These are phyloP conservation scores for Boletus coccyginus DNA, from an alignment of 768 basidiomycete species.

Conservation along the genomic window DNA sequence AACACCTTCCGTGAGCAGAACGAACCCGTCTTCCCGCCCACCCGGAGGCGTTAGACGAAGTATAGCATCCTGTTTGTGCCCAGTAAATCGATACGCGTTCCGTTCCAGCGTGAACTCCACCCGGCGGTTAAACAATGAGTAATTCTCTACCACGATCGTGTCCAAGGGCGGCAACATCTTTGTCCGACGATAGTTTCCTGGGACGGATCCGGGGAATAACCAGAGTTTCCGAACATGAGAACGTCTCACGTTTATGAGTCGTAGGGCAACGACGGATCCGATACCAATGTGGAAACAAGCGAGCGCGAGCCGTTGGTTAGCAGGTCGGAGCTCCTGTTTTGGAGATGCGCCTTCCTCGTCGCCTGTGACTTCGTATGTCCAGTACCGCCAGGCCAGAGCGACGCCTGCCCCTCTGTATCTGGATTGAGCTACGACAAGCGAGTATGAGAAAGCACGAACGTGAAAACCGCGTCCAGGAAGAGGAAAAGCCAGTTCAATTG, in stretches of 20 bases:
- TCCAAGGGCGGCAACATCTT: constrained; percentile 21
- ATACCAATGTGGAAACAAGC: constrained; percentile 27
- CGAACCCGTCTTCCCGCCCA: constrained; percentile 19
- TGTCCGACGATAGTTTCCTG: constrained; percentile 18
- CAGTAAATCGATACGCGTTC: constrained; percentile 20
- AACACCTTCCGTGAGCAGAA: constrained; percentile 23
- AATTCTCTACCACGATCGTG: constrained; percentile 25
- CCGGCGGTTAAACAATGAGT: constrained; percentile 18
- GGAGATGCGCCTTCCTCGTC: constrained; percentile 14
- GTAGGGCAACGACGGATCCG: constrained; percentile 28
- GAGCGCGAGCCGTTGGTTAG: constrained; percentile 29
- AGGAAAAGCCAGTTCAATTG: constrained; percentile 28
- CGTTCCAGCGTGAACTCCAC: constrained; percentile 26
- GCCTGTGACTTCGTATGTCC: constrained; percentile 19
- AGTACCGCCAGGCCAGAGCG: constrained; percentile 28
- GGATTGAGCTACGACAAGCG: neutral
- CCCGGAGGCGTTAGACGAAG: constrained; percentile 16
- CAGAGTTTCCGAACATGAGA: constrained; percentile 31
- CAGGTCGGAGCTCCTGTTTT: constrained; percentile 27
- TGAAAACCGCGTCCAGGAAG: constrained; percentile 29
- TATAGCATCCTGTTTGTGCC: constrained; percentile 17
- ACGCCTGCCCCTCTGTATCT: constrained; percentile 23
- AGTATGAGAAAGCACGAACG: constrained; percentile 17
- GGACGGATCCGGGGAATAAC: constrained; percentile 27
- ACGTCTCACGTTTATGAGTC: constrained; percentile 26